Evolutionary conservation across 139 green algal species (phyloP).

Genomic region (Volvox reticuliferus): DNA sequence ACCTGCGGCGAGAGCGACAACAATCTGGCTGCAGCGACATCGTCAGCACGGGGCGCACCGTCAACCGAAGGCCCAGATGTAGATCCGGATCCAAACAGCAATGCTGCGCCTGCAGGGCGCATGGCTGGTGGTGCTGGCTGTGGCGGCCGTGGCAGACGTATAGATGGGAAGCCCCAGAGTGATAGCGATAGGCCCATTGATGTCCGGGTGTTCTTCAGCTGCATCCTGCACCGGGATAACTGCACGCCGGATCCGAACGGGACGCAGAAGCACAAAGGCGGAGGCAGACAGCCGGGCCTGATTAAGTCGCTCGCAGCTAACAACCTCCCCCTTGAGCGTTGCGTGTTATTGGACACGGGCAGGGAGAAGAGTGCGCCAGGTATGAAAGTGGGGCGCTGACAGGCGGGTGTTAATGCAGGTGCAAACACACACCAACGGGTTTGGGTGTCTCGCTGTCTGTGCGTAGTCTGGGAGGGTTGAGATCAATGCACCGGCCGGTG

Average conservation of each 20-base stretch:
- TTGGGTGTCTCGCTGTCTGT: too few species aligned
- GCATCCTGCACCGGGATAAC: slow-evolving; percentile 59
- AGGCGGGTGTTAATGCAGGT: too few species aligned
- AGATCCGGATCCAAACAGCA: not conserved
- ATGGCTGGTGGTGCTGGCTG: not conserved
- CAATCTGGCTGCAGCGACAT: not conserved
- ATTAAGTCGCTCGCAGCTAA: slow-evolving; percentile 73
- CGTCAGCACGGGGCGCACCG: not conserved
- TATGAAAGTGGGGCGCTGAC: not conserved
- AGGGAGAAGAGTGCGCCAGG: slow-evolving; percentile 62
- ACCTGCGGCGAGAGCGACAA: not conserved
- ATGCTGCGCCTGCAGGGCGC: not conserved
- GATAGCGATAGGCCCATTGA: not conserved
- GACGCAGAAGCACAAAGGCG: slow-evolving; percentile 53
- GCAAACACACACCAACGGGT: too few species aligned
- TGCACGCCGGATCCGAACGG: slow-evolving; percentile 50
- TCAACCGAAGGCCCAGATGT: not conserved
- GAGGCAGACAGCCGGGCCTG: slow-evolving; percentile 74
- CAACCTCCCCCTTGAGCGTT: slow-evolving; percentile 57
- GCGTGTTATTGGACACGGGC: slow-evolving; percentile 79
- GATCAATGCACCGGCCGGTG: too few species aligned
- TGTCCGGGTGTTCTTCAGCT: slow-evolving; percentile 50
- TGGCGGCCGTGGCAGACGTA: not conserved
- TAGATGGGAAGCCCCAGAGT: not conserved
- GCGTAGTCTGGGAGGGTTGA: too few species aligned